phyloP scores from a whole-genome alignment of 106 monocot genomes.

The Triglochin maritima region DNA sequence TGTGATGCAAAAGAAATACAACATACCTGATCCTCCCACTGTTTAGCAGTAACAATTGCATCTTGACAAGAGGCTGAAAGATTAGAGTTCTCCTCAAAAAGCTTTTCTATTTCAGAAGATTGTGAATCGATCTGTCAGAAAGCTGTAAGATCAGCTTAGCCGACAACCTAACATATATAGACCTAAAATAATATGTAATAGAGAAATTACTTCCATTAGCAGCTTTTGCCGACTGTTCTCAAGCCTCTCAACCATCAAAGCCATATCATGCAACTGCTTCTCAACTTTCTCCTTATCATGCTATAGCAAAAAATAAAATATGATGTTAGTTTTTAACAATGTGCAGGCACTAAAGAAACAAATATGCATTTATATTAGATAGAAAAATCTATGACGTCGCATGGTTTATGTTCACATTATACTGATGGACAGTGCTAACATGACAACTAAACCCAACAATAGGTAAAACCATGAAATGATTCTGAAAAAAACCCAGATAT shows the following conservation, averaged over 20 bases:
- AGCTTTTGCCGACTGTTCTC: constrained; percentile 84
- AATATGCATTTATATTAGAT: too few species aligned
- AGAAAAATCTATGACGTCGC: too few species aligned
- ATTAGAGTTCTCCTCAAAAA: constrained; percentile 66
- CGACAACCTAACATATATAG: background rate
- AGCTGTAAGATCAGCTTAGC: background rate
- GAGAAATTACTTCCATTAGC: constrained; percentile 55
- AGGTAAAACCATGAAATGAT: too few species aligned
- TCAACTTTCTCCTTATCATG: constrained; percentile 76
- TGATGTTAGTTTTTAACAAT: background rate
- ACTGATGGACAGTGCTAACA: too few species aligned
- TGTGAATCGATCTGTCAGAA: constrained; percentile 76
- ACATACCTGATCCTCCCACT: constrained; percentile 69
- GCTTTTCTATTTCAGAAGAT: constrained; percentile 69
- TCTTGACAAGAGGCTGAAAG: constrained; percentile 41
- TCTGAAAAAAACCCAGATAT: too few species aligned
- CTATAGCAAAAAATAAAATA: constrained; percentile 22
- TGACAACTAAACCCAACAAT: too few species aligned
- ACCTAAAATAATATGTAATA: too few species aligned
- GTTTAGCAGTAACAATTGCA: constrained; percentile 23
- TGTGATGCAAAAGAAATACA: background rate
- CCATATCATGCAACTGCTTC: constrained; percentile 86
- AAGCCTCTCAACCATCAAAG: constrained; percentile 92
- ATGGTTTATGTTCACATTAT: too few species aligned
- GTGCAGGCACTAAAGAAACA: too few species aligned